phyloP scores from a whole-genome alignment of 352 stramenopile genomes.

The Globisporangium viniferum region DNA sequence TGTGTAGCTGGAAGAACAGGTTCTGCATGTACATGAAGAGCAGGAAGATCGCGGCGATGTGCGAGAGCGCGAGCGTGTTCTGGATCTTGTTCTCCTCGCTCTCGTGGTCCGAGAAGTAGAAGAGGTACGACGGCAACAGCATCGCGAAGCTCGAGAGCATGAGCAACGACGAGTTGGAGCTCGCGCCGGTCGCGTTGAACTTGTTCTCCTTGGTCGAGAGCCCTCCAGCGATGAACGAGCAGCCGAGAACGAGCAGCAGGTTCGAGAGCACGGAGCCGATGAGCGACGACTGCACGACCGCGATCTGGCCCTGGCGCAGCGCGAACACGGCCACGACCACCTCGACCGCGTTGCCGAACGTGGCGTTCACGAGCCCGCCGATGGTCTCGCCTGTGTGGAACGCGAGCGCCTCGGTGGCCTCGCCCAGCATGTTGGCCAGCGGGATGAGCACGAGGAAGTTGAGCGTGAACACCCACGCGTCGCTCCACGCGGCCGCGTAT shows the following conservation, averaged over 20 bases:
- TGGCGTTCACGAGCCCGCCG: constrained; percentile 96
- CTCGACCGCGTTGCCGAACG: constrained; percentile 97
- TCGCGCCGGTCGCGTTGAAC: constrained; percentile 92
- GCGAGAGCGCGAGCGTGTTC: constrained; percentile 75
- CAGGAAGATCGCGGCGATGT: constrained; percentile 76
- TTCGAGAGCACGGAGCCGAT: constrained; percentile 98
- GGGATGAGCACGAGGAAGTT: constrained; percentile 98
- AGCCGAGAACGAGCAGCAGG: constrained; percentile 95
- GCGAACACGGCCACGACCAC: constrained; percentile 96
- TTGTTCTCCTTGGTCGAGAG: constrained; percentile 75
- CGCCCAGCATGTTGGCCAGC: constrained; percentile 93
- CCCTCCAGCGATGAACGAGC: constrained; percentile 93
- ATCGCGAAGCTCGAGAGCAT: constrained; percentile 93
- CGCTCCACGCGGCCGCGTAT: constrained; percentile 56
- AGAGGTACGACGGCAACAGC: constrained; percentile 92
- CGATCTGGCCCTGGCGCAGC: constrained; percentile 91
- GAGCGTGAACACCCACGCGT: constrained; percentile 89
- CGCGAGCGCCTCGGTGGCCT: constrained; percentile 96
- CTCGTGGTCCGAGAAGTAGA: constrained; percentile 80
- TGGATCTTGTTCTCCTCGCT: constrained; percentile 62
- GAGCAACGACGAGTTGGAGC: constrained; percentile 93
- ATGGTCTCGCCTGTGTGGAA: constrained; percentile 97
- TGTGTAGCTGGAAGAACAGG: constrained; percentile 95
- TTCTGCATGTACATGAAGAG: constrained; percentile 94
- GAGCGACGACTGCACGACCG: constrained; percentile 95